Evolutionary conservation across 1,284 basidiomycete species (phyloP).

Genomic region (Thecaphora frezii): DNA sequence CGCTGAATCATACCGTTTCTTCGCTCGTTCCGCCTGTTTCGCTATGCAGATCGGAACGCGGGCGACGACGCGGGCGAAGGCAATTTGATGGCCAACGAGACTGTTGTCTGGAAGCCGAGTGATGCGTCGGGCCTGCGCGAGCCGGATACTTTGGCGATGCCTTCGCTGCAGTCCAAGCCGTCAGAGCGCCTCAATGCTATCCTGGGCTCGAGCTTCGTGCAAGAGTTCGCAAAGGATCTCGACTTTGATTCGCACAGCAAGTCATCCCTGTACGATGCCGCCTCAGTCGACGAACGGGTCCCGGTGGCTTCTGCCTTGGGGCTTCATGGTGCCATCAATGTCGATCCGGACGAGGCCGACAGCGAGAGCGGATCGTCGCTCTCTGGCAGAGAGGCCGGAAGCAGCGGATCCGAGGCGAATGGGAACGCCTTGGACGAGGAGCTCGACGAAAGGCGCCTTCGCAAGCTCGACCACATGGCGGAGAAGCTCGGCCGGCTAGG

Average conservation of each 20-base stretch:
- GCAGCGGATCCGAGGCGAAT: constrained; percentile 4
- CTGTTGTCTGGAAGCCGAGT: too few relatives aligned
- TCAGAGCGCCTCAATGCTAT: constrained; percentile 27
- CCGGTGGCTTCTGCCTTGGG: neutral
- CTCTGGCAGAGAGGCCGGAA: too few relatives aligned
- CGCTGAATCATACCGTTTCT: too few relatives aligned
- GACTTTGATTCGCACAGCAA: constrained; percentile 11
- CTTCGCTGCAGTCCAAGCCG: constrained; percentile 3
- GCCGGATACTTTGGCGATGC: neutral
- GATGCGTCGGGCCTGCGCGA: too few relatives aligned
- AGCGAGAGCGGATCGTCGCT: constrained; percentile 1
- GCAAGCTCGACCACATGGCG: constrained; percentile 33
- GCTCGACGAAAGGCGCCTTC: constrained; percentile 26
- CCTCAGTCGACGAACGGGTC: neutral
- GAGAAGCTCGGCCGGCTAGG: constrained; percentile 30
- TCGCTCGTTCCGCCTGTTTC: too few relatives aligned
- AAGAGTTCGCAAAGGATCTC: constrained; percentile 20
- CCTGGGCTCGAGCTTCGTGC: constrained; percentile 28
- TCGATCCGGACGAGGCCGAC: neutral
- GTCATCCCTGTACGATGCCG: constrained; percentile 7
- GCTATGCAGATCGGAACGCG: neutral
- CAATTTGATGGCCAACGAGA: too few relatives aligned
- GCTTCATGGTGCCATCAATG: neutral
- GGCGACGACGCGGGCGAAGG: neutral
- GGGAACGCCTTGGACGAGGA: constrained; percentile 21